Base-by-base conservation (phyloP, 2,329 filamentous ascomycete genomes). In the Ceratocystis diversiconidia region DNA sequence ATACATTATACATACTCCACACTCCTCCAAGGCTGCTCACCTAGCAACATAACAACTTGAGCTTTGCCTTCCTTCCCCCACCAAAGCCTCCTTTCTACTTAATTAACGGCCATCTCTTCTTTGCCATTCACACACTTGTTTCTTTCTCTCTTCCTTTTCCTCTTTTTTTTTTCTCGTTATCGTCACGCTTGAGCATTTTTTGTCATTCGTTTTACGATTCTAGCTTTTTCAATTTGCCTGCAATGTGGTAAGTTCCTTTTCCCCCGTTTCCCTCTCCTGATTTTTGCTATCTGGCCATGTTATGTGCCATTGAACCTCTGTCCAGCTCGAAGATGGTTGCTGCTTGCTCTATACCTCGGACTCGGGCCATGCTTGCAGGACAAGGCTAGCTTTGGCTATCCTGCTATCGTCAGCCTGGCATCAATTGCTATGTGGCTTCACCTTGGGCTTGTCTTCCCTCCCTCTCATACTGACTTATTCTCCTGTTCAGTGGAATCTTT, bases 401-500 rank as follows among this genome's bases (percentile, higher is more conserved):
- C 22, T 48, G n/a, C 32, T 22, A 61, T 46, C 60, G 17, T 41
- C 60, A 46, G 12, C 5, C 60, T 61, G 12, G 36, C 36, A 41
- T 41, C 3, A 41, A 5, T 41, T 12, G 36, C 12, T 41, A 41
- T 46, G 6, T 32, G 60, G 32, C 28, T 22, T 43, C 28, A 57
- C 17, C 50, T 5, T 15, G 61, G 63, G 63, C 8, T 25, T 50
- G 55, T 68, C 48, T 63, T 62, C 52, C 63, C 43, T 61, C 60
- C 19, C 63, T 61, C 43, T 59, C 60, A 68, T 64, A 52, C 55
- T 67, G 50, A 64, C 62, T 10, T 59, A 69, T 68, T 50, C 66
- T 68, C 62, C 69, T 67, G 68, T 67, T 68, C 70, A 92, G 89
- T 86, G 90, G 90, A 77, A 95, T 94, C 79, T 95, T 97, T 80